A percentile compares a stretch with the other conserved stretches of the same genome.
These are phyloP conservation scores for Tolypocladium ophioglossoides DNA, from an alignment of 2,329 filamentous ascomycete species.

Conservation along the genomic window DNA sequence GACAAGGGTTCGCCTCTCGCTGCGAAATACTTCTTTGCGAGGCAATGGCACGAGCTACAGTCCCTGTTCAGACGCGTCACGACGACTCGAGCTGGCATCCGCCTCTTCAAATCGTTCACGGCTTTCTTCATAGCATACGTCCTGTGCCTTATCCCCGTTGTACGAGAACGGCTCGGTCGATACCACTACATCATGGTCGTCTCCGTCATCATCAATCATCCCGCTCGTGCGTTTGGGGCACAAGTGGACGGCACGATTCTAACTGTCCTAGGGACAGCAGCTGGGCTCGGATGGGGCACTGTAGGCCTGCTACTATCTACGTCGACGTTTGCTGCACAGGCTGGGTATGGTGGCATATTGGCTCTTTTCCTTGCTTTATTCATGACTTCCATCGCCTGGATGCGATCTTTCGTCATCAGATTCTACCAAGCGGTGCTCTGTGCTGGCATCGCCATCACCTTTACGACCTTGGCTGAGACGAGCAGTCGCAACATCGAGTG, in stretches of 20 bases:
- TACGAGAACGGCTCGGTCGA: constrained; percentile 38
- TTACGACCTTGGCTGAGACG: constrained; percentile 41
- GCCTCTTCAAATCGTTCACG: constrained; percentile 40
- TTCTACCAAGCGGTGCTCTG: constrained; percentile 44
- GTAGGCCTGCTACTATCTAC: constrained; percentile 43
- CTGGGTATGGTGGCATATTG: constrained; percentile 44
- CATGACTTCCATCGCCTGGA: constrained; percentile 38
- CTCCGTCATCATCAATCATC: constrained; percentile 47
- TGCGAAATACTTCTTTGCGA: constrained; percentile 32
- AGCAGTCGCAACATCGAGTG: constrained; percentile 31
- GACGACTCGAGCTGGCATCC: constrained; percentile 40
- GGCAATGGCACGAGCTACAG: constrained; percentile 33
- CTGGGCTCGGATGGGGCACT: constrained; percentile 44
- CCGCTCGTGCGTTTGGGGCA: constrained; percentile 43
- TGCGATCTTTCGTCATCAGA: constrained; percentile 44
- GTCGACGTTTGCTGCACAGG: constrained; percentile 31
- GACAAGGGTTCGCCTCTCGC: constrained; percentile 36
- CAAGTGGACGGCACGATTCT: constrained; percentile 45
- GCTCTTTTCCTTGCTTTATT: constrained; percentile 43
- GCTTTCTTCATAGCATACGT: constrained; percentile 47
- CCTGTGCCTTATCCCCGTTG: constrained; percentile 39
- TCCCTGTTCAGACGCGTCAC: constrained; percentile 27
- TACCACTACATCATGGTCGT: constrained; percentile 46
- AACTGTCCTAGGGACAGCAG: constrained; percentile 41
- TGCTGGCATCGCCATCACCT: constrained; percentile 44